phyloP scores from a whole-genome alignment of 2,329 filamentous ascomycete genomes.

The Simplicillium sp. region DNA sequence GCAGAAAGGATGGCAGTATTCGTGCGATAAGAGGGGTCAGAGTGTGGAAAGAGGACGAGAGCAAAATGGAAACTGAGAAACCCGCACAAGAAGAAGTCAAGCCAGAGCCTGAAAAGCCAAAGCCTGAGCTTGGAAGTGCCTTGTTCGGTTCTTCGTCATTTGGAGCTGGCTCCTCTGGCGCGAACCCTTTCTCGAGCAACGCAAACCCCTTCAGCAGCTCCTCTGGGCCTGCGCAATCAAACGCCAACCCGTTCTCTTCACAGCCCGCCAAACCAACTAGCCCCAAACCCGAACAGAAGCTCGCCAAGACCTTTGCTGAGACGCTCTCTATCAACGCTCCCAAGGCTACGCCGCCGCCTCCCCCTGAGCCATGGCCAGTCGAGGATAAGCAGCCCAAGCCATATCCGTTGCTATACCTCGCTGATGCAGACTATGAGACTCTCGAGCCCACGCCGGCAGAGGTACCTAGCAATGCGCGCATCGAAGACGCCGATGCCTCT shows the following conservation, averaged over 20 bases:
- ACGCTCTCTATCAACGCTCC: conserved; percentile 64
- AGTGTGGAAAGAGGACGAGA: conserved; percentile 32
- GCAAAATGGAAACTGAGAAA: conserved; percentile 14
- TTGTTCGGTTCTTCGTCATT: conserved; percentile 57
- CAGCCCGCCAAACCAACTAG: conserved; percentile 7
- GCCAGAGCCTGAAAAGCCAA: conserved; percentile 20
- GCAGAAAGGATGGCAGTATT: conserved; percentile 73
- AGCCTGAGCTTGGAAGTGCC: conserved; percentile 50
- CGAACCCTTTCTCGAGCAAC: conserved; percentile 53
- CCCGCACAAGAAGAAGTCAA: conserved; percentile 21
- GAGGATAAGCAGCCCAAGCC: conserved; percentile 53
- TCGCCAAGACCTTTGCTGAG: conserved; percentile 59
- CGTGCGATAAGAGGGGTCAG: conserved; percentile 63
- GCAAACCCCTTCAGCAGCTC: conserved; percentile 36
- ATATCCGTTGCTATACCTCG: conserved; percentile 69
- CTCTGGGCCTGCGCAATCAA: conserved; percentile 19
- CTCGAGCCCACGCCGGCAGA: conserved; percentile 52
- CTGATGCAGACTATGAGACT: conserved; percentile 87
- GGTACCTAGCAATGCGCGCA: conserved; percentile 37
- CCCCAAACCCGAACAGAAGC: conserved; percentile 15
- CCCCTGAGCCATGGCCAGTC: conserved; percentile 68
- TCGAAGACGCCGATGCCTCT: conserved; percentile 28
- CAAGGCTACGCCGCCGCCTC: conserved; percentile 19
- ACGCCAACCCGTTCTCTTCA: conserved; percentile 18
- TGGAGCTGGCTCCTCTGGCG: conserved; percentile 22